A percentile compares a stretch with the other conserved stretches of the same genome.
phyloP scores from a whole-genome alignment of 192 early-diverging fungal species.

The Umbelopsis sp. region DNA sequence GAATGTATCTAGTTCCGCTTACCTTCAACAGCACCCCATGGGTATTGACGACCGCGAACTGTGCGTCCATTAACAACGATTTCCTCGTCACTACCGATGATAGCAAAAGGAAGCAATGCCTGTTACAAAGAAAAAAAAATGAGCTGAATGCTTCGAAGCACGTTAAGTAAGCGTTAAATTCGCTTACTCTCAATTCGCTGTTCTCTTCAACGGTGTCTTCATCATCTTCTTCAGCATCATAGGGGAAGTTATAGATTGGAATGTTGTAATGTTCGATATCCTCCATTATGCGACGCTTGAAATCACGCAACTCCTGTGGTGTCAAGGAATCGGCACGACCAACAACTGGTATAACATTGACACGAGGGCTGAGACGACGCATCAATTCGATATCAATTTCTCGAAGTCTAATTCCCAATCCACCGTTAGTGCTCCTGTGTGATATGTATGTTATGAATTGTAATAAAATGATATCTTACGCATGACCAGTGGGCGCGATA shows the following conservation, averaged over 20 bases:
- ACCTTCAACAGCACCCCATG: constrained; percentile 94
- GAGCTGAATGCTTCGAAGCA: background rate
- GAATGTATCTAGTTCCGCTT: background rate
- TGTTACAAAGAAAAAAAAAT: background rate
- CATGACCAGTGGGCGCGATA: constrained; percentile 95
- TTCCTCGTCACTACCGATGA: constrained; percentile 95
- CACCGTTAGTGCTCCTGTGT: background rate
- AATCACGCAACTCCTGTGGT: constrained; percentile 78
- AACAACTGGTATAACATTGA: constrained; percentile 97
- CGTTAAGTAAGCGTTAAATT: background rate
- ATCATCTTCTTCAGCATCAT: constrained; percentile 92
- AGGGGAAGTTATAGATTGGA: constrained; percentile 98
- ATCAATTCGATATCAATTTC: constrained; percentile 96
- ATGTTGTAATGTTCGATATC: constrained; percentile 96
- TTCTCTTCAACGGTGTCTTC: constrained; percentile 99
- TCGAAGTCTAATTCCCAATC: constrained; percentile 62
- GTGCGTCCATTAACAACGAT: constrained; percentile 82
- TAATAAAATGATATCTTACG: constrained; percentile 44
- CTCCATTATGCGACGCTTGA: constrained; percentile 96
- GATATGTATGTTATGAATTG: background rate
- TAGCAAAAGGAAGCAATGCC: constrained; percentile 88
- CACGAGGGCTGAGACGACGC: constrained; percentile 85
- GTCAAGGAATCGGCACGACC: constrained; percentile 93
- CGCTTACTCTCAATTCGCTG: constrained; percentile 76
- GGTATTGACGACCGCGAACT: constrained; percentile 91